Conservation (phyloP, 129 eudicot genomes). For the Mikania micrantha region DNA sequence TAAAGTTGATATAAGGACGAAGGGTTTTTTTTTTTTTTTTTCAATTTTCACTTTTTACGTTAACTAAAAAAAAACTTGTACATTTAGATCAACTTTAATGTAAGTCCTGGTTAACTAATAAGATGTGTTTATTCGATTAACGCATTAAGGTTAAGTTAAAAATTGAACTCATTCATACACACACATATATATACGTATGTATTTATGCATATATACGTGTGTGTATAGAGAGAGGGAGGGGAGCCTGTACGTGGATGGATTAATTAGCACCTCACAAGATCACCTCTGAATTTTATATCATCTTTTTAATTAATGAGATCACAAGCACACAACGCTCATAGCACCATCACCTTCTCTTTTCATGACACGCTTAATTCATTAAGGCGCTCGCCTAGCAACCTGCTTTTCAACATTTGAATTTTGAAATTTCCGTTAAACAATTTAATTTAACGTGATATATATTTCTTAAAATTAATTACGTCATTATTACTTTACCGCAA, state of each 20-base stretch:
- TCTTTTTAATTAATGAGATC: conserved; percentile 5
- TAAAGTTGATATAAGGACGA: too few species aligned
- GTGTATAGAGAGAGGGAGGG: conserved; percentile 44
- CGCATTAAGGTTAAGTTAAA: too few species aligned
- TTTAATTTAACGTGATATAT: too few species aligned
- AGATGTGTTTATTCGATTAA: too few species aligned
- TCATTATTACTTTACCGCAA: too few species aligned
- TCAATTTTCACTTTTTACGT: too few species aligned
- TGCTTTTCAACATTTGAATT: conserved; percentile 28
- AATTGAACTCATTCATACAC: too few species aligned
- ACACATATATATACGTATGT: background rate
- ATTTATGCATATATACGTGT: background rate
- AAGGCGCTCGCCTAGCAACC: conserved; percentile 29
- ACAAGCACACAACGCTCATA: conserved; percentile 64
- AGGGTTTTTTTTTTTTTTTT: too few species aligned
- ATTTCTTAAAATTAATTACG: too few species aligned
- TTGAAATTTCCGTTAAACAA: background rate
- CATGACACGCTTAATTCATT: conserved; percentile 54
- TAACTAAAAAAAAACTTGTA: too few species aligned
- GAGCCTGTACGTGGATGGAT: conserved; percentile 51
- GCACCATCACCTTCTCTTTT: conserved; percentile 60
- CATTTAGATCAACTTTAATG: too few species aligned
- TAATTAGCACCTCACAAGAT: conserved; percentile 35
- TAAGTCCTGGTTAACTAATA: too few species aligned
- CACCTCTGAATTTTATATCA: background rate